Conservation (phyloP, 2,329 filamentous ascomycete genomes). For the Exophiala dermatitidis region DNA sequence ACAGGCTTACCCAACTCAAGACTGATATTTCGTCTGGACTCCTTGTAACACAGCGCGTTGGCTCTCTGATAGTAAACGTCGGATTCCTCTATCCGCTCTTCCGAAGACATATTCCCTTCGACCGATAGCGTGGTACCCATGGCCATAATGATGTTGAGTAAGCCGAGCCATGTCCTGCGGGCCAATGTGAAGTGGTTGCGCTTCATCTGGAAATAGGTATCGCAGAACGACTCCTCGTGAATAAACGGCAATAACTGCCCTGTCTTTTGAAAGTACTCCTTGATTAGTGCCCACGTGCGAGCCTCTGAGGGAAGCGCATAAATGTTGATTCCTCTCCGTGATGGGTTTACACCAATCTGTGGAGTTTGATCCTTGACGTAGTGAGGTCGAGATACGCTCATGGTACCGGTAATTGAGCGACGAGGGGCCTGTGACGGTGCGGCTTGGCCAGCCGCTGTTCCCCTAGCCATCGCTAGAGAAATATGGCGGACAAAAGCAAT, state of each 20-base stretch:
- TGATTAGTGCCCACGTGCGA: conserved; percentile 3
- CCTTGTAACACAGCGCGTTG: conserved; percentile 38
- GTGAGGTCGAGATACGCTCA: conserved; percentile 4
- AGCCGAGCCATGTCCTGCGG: conserved; percentile 45
- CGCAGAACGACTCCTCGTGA: conserved; percentile 33
- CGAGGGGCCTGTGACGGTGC: background rate
- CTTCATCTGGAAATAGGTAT: conserved; percentile 32
- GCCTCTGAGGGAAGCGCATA: conserved; percentile 32
- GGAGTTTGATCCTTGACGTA: background rate
- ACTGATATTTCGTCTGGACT: conserved; percentile 38
- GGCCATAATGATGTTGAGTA: conserved; percentile 47
- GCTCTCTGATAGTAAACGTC: conserved; percentile 44
- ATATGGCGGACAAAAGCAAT: conserved; percentile 38
- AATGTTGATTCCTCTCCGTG: conserved; percentile 24
- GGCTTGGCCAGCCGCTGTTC: background rate
- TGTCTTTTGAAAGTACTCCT: conserved; percentile 27
- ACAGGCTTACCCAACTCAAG: conserved; percentile 39
- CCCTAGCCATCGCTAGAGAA: conserved; percentile 25
- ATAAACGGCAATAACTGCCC: conserved; percentile 38
- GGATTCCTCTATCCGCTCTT: conserved; percentile 36
- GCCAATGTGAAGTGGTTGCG: conserved; percentile 32
- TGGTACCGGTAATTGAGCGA: conserved; percentile 3
- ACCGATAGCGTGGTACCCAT: conserved; percentile 39
- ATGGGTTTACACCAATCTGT: background rate
- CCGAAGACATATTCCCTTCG: conserved; percentile 29